Evolutionary conservation across 202 grass and related monocot genomes (phyloP).

Genomic region (Brachypodium distachyon): DNA sequence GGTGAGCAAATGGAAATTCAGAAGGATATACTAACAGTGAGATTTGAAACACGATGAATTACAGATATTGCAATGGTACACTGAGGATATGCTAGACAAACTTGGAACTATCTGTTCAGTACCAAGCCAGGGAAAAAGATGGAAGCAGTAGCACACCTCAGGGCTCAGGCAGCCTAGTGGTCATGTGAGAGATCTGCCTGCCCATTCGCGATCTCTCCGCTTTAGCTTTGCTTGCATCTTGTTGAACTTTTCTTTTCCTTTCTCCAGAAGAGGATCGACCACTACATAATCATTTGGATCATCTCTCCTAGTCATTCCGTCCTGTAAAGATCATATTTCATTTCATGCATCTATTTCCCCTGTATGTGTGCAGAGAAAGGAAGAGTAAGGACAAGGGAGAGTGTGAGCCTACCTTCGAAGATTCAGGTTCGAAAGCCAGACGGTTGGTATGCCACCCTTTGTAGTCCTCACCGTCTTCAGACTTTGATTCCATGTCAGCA

Average conservation of each 20-base stretch:
- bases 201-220: constrained; percentile 79
- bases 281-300: constrained; percentile 92
- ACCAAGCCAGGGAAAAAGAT: background rate
- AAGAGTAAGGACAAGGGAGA: background rate
- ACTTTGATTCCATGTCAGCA: constrained; percentile 31
- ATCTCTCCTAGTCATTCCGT: constrained; percentile 75
- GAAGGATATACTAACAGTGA: background rate
- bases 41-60: background rate
- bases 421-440: constrained; percentile 47
- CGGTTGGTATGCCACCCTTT: constrained; percentile 57
- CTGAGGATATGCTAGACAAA: background rate
- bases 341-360: background rate
- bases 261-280: constrained; percentile 89
- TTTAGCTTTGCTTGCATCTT: constrained; percentile 93
- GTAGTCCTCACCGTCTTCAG: constrained; percentile 40
- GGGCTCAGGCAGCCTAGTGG: background rate
- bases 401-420: constrained; percentile 53
- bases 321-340: constrained; percentile 30
- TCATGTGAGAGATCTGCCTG: constrained; percentile 96
- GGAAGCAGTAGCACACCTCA: constrained; percentile 1
- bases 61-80: background rate
- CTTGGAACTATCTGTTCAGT: background rate
- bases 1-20: background rate
- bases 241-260: constrained; percentile 96
- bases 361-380: background rate